Percentiles rank a stretch among this genome's conserved stretches.
Conservation (phyloP, 495 filamentous ascomycete species). For the Penicillium macrosclerotiorum region DNA sequence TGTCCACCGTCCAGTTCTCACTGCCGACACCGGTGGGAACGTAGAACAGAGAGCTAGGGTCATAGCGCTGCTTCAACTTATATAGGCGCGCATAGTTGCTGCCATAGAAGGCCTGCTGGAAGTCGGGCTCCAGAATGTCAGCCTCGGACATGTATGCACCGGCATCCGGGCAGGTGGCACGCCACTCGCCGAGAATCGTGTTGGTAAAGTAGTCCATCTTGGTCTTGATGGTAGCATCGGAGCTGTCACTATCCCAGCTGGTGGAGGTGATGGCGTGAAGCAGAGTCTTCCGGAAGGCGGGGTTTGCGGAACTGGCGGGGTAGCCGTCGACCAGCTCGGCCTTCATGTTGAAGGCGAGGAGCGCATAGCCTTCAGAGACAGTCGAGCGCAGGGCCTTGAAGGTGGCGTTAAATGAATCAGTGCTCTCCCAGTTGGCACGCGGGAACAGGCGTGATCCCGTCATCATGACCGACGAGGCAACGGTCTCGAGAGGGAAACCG, state of each 20-base stretch:
- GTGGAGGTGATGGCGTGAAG: conserved; percentile 52
- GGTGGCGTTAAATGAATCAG: conserved; percentile 37
- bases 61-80: conserved; percentile 51
- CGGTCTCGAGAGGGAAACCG: conserved; percentile 46
- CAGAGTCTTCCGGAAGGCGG: conserved; percentile 52
- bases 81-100: conserved; percentile 50
- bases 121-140: conserved; percentile 62
- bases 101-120: conserved; percentile 62
- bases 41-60: conserved; percentile 56
- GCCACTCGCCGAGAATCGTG: conserved; percentile 50
- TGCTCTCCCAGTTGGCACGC: conserved; percentile 41
- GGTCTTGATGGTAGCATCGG: conserved; percentile 17
- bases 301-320: conserved; percentile 47
- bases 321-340: conserved; percentile 28
- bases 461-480: conserved; percentile 35
- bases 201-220: conserved; percentile 31
- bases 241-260: conserved; percentile 18
- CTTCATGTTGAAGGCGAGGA: conserved; percentile 52
- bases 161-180: conserved; percentile 35
- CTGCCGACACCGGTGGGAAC: conserved; percentile 53
- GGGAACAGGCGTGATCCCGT: conserved; percentile 54
- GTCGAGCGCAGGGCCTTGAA: conserved; percentile 45
- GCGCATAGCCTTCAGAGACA: conserved; percentile 36
- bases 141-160: conserved; percentile 41
- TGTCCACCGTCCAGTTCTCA: conserved; percentile 47